phyloP scores from a whole-genome alignment of 2,329 filamentous ascomycete genomes.

The Chalara sp. region DNA sequence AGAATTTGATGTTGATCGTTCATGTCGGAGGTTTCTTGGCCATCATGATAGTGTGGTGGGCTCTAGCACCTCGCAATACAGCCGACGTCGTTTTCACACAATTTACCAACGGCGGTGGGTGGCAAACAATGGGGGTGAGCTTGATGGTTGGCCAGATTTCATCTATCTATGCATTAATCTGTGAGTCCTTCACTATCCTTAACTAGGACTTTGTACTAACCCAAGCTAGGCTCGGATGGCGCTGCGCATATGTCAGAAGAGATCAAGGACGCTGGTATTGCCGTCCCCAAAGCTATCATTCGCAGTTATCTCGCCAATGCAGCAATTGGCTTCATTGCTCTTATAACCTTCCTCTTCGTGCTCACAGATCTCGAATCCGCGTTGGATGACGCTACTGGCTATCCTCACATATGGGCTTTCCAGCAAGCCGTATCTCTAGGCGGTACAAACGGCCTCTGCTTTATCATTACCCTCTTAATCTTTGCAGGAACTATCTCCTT shows the following conservation, averaged over 20 bases:
- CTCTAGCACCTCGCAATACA: constrained; percentile 11
- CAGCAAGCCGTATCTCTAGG: constrained; percentile 39
- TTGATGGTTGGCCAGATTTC: constrained; percentile 32
- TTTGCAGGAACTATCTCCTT: constrained; percentile 29
- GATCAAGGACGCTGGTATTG: constrained; percentile 36
- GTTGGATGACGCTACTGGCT: constrained; percentile 34
- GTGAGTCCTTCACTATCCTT: neutral
- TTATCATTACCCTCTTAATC: constrained; percentile 32
- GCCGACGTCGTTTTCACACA: constrained; percentile 21
- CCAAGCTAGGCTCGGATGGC: constrained; percentile 12
- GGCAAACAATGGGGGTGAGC: constrained; percentile 25
- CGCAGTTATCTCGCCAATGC: constrained; percentile 39
- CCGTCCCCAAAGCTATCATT: constrained; percentile 41
- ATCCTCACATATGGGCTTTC: constrained; percentile 45
- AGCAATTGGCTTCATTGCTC: constrained; percentile 32
- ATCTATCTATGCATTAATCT: constrained; percentile 21
- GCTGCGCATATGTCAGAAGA: constrained; percentile 39
- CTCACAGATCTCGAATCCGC: constrained; percentile 28
- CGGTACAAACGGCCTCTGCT: constrained; percentile 11
- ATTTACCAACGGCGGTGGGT: constrained; percentile 27
- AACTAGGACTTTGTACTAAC: neutral
- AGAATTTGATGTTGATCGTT: constrained; percentile 35
- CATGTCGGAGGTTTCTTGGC: constrained; percentile 38
- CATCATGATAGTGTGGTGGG: constrained; percentile 34
- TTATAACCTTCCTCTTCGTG: constrained; percentile 28